Evolutionary conservation across 441 rosid species (phyloP).

Genomic region (Gossypium gossypioides): DNA sequence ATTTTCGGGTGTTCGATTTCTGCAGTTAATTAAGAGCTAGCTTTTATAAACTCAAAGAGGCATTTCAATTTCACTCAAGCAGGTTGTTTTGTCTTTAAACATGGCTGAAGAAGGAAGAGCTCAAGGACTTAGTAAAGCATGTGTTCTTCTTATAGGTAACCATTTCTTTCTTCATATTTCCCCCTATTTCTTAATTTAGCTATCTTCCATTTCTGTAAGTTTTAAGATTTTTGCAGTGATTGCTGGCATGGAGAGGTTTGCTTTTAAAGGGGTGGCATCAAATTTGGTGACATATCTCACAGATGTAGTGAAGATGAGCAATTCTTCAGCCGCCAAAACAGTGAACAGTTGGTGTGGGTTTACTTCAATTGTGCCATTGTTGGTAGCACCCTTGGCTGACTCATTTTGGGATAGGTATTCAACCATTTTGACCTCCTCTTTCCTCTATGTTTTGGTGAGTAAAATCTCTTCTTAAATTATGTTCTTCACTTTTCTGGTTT

Average conservation of each 20-base stretch:
- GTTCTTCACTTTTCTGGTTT: neutral
- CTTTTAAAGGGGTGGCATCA: constrained; percentile 89
- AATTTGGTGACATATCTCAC: constrained; percentile 86
- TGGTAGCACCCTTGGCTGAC: constrained; percentile 77
- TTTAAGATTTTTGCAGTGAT: constrained; percentile 27
- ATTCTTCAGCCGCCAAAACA: constrained; percentile 77
- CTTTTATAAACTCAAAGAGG: neutral
- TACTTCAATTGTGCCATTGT: constrained; percentile 74
- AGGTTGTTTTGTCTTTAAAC: constrained; percentile 1
- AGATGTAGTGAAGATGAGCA: constrained; percentile 67
- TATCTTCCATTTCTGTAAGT: neutral
- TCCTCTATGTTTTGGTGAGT: constrained; percentile 63
- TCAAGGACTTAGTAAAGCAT: constrained; percentile 54
- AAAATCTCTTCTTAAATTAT: neutral
- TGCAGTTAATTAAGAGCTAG: neutral
- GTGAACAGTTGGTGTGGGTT: constrained; percentile 88
- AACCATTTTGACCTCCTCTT: constrained; percentile 60
- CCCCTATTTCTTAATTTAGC: neutral
- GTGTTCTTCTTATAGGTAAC: constrained; percentile 73
- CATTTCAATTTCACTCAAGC: neutral
- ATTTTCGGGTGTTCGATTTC: neutral
- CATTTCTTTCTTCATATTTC: neutral
- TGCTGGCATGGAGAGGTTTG: constrained; percentile 87
- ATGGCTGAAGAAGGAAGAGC: constrained; percentile 32
- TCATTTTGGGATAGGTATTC: constrained; percentile 67